Evolutionary conservation across 2,329 filamentous ascomycete species (phyloP), one percentile per base, ranked within the genome.

Genomic region (Incumbomyces delicatus): DNA sequence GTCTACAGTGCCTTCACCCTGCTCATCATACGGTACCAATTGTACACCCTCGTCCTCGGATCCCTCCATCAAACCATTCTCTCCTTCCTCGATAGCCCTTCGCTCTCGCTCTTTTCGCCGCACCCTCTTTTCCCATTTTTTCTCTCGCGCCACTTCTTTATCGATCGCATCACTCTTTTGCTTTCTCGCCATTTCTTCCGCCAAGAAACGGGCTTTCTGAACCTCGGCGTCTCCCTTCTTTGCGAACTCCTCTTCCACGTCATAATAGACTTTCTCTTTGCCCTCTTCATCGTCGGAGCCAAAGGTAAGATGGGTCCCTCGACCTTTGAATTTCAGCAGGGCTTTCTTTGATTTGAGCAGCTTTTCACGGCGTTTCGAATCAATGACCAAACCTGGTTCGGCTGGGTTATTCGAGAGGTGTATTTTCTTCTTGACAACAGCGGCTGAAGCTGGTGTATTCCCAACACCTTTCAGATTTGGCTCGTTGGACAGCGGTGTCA

Each of bases 331-430:
- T 63, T 94, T 92, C 61, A 87, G 76, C 54, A 95, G 77, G 66
- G 94, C 85, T 75, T 95, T 95, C 74, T 95, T 96, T 16, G 86
- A 94, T 60, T 84, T 84, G 54, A 96, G 77, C n/a, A 95, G 77
- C 70, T 95, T 96, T 68, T 95, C 90, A 56, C 88, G 83, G 18
- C 92, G 87, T 65, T 96, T 94, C 11, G 88, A 95, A 69, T 98
- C 92, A 52, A 98, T 80, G 16, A 95, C 70, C 37, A 95, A 74
- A 1, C 86, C 78, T 22, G 85, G 78, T 37, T 73, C 70, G 51
- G 83, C 75, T 33, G 77, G 67, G 41, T 95, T 74, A 35, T 41
- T 36, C 14, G 55, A 54, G 27, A 57, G 50, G 12, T 50, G 44
- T 33, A 58, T 2, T 81, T 73, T 65, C 81, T 84, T 42, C 69